Evolutionary conservation across 2,329 filamentous ascomycete genomes (phyloP), one percentile per base, ranked within the genome.

Genomic region (Beauveria sp.): DNA sequence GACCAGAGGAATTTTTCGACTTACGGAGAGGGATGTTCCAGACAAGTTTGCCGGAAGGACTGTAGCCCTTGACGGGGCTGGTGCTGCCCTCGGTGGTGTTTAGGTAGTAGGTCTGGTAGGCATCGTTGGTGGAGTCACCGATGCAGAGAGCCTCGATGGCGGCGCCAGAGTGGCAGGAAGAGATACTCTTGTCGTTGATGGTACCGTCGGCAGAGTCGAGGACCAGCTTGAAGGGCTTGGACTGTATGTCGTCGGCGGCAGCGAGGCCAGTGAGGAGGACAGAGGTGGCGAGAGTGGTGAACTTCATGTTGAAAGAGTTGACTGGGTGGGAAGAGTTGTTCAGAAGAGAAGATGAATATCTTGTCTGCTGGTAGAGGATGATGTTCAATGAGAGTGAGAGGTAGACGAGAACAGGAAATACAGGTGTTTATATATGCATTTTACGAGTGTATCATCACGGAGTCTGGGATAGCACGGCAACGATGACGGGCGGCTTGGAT

Each of bases 221-320:
- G 28, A 62, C 54, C 20, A 62, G 60, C 46, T 62, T 62, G 60
- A 62, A 62, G 22, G 60, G 60, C 54, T 53, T 62, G 48, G 60
- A 62, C 48, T 58, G 60, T 40, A 62, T 24, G 40, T 62, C 54
- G 22, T 62, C 46, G 28, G 60, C 53, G 20, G 54, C 52, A 54
- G 60, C 60, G 49, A 57, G 46, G 40, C 60, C 48, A 49, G 46
- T 57, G 53, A 62, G 28, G 20, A 62, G 46, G 48, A 42, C 40
- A 16, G 54, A 46, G 49, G 48, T 28, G 42, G 60, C 60, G 48
- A 55, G n/a, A 12, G 51, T 61, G 28, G 60, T 52, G 48, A 58
- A 38, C 54, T 62, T 62, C 60, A 62, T 62, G 51, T 42, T 54
- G 54, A 49, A 22, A 26, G 58, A 60, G 26, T n/a, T 34, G 38